Evolutionary conservation across 768 basidiomycete genomes (phyloP).

Genomic region (Auriculariales sp.): DNA sequence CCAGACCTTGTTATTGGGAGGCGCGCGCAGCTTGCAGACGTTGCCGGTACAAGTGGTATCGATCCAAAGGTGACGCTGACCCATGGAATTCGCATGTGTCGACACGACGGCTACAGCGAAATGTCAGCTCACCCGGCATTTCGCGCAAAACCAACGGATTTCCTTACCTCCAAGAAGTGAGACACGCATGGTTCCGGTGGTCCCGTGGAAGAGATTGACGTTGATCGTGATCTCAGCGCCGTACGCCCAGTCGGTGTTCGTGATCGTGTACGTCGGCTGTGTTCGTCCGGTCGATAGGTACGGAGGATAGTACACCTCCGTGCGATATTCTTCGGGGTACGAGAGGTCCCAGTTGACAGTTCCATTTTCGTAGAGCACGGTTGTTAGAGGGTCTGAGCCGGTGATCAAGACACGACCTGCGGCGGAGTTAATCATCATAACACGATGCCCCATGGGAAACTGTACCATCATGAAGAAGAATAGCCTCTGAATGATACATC

Average conservation of each 20-base stretch:
- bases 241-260: constrained; percentile 53
- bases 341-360: constrained; percentile 6
- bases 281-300: constrained; percentile 10
- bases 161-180: not conserved
- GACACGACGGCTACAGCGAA: constrained; percentile 4
- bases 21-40: constrained; percentile 9
- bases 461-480: constrained; percentile 8
- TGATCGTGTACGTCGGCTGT: constrained; percentile 23
- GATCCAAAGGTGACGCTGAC: constrained; percentile 7
- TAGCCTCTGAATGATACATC: constrained; percentile 12
- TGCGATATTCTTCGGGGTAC: constrained; percentile 11
- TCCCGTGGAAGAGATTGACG: not conserved
- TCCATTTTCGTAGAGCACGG: not conserved
- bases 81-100: constrained; percentile 6
- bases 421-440: not conserved
- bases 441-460: not conserved
- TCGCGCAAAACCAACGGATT: not conserved
- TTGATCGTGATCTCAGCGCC: constrained; percentile 37
- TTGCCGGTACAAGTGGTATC: constrained; percentile 5
- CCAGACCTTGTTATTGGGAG: constrained; percentile 9
- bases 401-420: constrained; percentile 11
- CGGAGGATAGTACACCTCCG: constrained; percentile 11
- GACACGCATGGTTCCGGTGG: not conserved
- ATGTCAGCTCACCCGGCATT: not conserved
- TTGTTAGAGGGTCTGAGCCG: constrained; percentile 10